Conservation (phyloP, 2,329 filamentous ascomycete genomes). For the Penicillium sp. region DNA sequence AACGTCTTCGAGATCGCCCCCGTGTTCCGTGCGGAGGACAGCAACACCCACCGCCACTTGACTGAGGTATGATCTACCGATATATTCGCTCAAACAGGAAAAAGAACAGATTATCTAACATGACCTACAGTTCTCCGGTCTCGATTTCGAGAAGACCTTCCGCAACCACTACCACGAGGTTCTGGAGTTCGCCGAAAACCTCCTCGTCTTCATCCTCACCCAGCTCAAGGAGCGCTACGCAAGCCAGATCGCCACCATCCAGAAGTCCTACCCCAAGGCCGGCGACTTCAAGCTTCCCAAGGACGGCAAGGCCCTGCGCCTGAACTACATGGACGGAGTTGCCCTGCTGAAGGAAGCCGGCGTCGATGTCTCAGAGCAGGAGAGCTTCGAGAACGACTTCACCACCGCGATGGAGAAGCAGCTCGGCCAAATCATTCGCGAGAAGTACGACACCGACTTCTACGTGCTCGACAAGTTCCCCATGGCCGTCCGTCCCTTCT, state of each 20-base stretch:
- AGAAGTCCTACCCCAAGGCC: constrained; percentile 50
- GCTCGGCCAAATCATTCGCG: constrained; percentile 79
- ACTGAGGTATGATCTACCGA: constrained; percentile 50
- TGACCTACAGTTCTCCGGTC: constrained; percentile 45
- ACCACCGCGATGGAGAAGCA: constrained; percentile 56
- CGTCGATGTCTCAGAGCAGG: constrained; percentile 50
- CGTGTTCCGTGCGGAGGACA: constrained; percentile 66
- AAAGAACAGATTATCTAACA: constrained; percentile 18
- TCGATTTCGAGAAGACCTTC: constrained; percentile 54
- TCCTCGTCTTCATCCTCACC: constrained; percentile 50
- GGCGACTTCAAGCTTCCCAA: constrained; percentile 51
- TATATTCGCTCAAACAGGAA: no score
- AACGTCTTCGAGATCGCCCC: constrained; percentile 64
- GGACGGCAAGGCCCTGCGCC: constrained; percentile 47
- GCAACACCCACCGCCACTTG: constrained; percentile 64
- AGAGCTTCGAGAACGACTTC: constrained; percentile 48
- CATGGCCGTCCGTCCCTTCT: constrained; percentile 81
- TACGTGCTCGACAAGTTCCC: constrained; percentile 98
- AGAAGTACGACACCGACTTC: constrained; percentile 93
- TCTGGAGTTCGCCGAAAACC: constrained; percentile 48
- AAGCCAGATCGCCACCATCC: constrained; percentile 46
- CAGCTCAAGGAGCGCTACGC: constrained; percentile 46
- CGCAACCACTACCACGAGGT: constrained; percentile 52
- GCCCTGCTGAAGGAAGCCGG: constrained; percentile 49
- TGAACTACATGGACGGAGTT: constrained; percentile 52